Base-by-base conservation (phyloP, 106 monocot genomes). In the Phalaenopsis equestris region DNA sequence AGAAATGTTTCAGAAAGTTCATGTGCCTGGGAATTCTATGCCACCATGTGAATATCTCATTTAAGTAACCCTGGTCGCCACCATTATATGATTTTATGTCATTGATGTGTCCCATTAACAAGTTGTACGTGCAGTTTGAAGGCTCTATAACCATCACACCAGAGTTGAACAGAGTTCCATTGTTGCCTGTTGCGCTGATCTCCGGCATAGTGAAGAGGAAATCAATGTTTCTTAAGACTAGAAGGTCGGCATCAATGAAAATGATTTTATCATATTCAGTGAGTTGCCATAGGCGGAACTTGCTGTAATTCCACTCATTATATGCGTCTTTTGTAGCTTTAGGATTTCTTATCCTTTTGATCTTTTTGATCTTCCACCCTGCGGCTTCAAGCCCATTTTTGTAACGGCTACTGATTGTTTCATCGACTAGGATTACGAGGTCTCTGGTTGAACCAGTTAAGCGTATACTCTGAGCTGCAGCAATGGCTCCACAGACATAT, bases 231-330 rank as follows among this genome's bases (percentile, higher is more conserved):
- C 93, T 61, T 18, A 93, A 73, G 75, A 93, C 79, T 43, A 93
- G 87, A 64, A 90, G 88, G 67, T 93, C 93, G 1, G 93, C 90
- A 58, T 93, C 93, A 11, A 93, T 86, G 85, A 93, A 93, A 17
- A 93, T 87, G 56, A 93, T 30, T 82, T 89, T 93, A 77, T 90
- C 87, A 23, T 93, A 93, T 58, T 93, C 90, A 0, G 93, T 93
- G 17, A 93, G 93, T 58, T 93, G 93, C 93, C 93, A 93, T 8
- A 93, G 84, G 43, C 90, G 84, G 79, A 93, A 93, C 82, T 93
- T 93, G 85, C 93, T 93, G 82, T 93, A 93, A 83, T 93, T 93
- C 90, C 90, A 93, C 85, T 93, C 93, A 16, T 93, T 93, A 73
- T 93, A 93, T 15, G 93, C 88, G 72, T 93, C 90, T 2, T 78